These are phyloP conservation scores for Plasmodium gallinaceum DNA, from an alignment of 169 alveolate genomes.

Conservation along the genomic window DNA sequence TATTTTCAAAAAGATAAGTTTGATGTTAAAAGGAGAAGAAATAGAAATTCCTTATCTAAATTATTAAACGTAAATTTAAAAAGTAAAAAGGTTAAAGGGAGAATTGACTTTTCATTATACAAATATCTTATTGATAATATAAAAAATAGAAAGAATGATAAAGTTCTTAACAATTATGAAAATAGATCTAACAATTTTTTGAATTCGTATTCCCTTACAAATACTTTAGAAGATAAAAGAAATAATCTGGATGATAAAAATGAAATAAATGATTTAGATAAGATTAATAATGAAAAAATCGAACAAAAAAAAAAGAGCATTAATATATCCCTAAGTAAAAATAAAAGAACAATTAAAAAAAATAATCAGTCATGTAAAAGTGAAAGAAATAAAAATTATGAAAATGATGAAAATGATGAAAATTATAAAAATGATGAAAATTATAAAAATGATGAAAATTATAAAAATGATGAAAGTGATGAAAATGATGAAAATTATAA, in stretches of 20 bases:
- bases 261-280: too few species aligned
- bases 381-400: neutral
- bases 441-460: too few species aligned
- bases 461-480: neutral
- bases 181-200: neutral
- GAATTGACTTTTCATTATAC: neutral
- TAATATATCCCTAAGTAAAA: neutral
- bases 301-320: too few species aligned
- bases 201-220: too few species aligned
- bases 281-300: too few species aligned
- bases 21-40: neutral
- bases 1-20: conserved; percentile 10
- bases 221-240: too few species aligned
- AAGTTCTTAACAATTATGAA: neutral
- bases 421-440: neutral
- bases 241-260: too few species aligned
- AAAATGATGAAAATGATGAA: neutral
- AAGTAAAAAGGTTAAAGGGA: neutral
- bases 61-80: conserved; percentile 14
- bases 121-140: conserved; percentile 9
- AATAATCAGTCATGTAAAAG: neutral
- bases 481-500: neutral
- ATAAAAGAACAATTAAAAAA: neutral
- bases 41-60: neutral
- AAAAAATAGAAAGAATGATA: neutral